Evolutionary conservation across 441 rosid species (phyloP).

Genomic region (Populus tomentosa): DNA sequence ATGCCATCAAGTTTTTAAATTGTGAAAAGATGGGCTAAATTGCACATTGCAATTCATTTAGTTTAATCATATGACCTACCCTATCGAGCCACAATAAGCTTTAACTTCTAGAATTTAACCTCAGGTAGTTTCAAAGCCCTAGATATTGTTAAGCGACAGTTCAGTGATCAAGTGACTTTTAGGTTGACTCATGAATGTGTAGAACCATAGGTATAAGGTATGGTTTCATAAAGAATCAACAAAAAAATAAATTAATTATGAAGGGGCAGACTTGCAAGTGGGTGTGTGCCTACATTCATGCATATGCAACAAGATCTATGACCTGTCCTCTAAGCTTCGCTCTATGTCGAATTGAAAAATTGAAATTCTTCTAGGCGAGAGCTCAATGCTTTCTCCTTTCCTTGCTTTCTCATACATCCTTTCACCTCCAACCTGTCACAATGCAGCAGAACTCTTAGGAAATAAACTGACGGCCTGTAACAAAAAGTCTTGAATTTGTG

Average conservation of each 20-base stretch:
- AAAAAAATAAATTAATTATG: neutral
- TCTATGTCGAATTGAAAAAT: constrained; percentile 79
- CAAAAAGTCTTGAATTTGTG: neutral
- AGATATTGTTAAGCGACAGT: neutral
- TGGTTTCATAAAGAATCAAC: neutral
- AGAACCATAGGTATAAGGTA: neutral
- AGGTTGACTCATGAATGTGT: neutral
- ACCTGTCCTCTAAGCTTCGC: constrained; percentile 95
- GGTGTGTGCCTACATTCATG: neutral
- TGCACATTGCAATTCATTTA: neutral
- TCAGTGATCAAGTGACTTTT: neutral
- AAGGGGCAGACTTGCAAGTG: neutral
- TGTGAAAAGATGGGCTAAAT: neutral
- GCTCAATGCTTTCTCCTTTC: constrained; percentile 88
- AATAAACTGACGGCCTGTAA: neutral
- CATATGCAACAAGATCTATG: constrained; percentile 9
- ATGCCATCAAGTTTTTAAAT: neutral
- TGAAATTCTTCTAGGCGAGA: constrained; percentile 84
- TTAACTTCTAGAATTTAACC: neutral
- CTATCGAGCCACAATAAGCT: neutral
- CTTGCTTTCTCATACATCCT: constrained; percentile 97
- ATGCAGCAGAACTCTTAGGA: constrained; percentile 5
- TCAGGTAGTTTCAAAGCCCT: neutral
- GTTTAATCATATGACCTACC: neutral
- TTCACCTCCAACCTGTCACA: constrained; percentile 86